Base-by-base conservation (phyloP, 495 filamentous ascomycete species). In the Penicillium cosmopolitanum region DNA sequence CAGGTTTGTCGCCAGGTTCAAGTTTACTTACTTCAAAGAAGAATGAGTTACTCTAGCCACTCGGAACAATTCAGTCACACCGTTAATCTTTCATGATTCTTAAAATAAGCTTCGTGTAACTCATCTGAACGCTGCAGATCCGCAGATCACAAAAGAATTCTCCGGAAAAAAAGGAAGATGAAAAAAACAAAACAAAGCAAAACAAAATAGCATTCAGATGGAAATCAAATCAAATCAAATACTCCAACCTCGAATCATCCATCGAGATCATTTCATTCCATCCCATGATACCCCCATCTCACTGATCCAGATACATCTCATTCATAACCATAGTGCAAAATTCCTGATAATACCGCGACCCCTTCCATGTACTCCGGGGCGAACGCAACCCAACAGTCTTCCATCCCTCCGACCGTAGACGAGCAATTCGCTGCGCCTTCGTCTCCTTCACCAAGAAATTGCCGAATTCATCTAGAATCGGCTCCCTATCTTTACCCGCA, bases 401-500 rank as follows among this genome's bases (percentile, higher is more conserved):
- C 72, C 74, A 80, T 12, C 66, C 65, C 5, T 77, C 73, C 3
- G 66, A 48, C 0, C 73, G 65, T 5, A 80, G 57, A 16, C 77
- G 64, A 4, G 42, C 51, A 44, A 80, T 76, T 3, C 77, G 61
- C 52, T 78, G 65, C 35, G 63, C 59, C 43, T 69, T 77, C 2
- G 66, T 73, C 47, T 80, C 77, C 19, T 62, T 64, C 1, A 43
- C 18, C 16, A 57, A 13, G 10, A 66, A 46, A 34, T 69, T 62
- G 1, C 66, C 68, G 46, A 63, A 69, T 15, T 52, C 34, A 48
- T 66, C 63, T 10, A 71, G 42, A 16, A 38, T 55, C 1, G 51
- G 46, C 13, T 62, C 62, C 4, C 51, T 36, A 12, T 51, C 46
- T 0, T 19, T 36, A 1, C 13, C 11, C 10, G 23, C 5, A 0